These are phyloP conservation scores for Rhodocollybia butyracea DNA, from an alignment of 768 basidiomycete species.

Conservation along the genomic window DNA sequence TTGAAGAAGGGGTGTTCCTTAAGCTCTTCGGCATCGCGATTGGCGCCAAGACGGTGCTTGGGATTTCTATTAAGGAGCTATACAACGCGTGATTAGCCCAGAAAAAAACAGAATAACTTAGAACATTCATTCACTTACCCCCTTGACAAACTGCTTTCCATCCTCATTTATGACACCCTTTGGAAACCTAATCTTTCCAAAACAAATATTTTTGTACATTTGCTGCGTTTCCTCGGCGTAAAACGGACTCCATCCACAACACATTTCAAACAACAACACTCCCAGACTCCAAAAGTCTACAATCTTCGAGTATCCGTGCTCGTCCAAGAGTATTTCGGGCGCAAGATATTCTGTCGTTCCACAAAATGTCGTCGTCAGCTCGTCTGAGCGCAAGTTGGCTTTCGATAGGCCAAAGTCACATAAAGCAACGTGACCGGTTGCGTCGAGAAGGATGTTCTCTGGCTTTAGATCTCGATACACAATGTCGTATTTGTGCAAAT, in stretches of 20 bases:
- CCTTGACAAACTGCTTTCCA: conserved; percentile 98
- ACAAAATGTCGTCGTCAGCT: conserved; percentile 98
- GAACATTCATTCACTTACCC: conserved; percentile 52
- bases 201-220: conserved; percentile 99
- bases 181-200: conserved; percentile 98
- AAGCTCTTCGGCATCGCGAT: conserved; percentile 87
- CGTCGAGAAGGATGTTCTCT: conserved; percentile 97
- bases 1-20: conserved; percentile 96
- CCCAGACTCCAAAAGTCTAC: conserved; percentile 99
- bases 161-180: conserved; percentile 96
- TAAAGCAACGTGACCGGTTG: conserved; percentile 96
- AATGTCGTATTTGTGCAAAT: conserved; percentile 96
- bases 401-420: conserved; percentile 99
- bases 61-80: conserved; percentile 98
- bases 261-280: conserved; percentile 98
- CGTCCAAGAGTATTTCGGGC: conserved; percentile 96
- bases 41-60: conserved; percentile 92
- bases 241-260: conserved; percentile 99
- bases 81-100: not conserved
- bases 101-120: conserved; percentile 9
- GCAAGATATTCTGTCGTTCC: conserved; percentile 99
- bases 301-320: conserved; percentile 96
- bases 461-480: conserved; percentile 96
- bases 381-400: conserved; percentile 87
- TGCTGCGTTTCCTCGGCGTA: conserved; percentile 99